A percentile compares a stretch with the other conserved stretches of the same genome.
These are phyloP conservation scores for Cadophora sp. DNA, from an alignment of 2,329 filamentous ascomycete species.

Conservation along the genomic window DNA sequence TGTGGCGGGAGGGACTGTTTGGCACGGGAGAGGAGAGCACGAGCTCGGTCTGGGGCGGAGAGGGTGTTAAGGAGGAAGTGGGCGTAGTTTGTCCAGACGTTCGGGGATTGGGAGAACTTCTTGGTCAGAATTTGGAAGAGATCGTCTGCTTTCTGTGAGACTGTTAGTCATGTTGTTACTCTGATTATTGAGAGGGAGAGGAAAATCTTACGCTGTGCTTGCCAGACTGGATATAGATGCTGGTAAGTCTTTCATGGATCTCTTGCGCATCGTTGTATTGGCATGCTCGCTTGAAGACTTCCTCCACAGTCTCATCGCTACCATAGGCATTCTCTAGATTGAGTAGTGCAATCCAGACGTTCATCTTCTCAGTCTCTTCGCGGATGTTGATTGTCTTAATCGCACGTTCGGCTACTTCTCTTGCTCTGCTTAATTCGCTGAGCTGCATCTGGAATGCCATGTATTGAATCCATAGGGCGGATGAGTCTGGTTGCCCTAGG, in stretches of 20 bases:
- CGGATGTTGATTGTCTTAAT: slow-evolving; percentile 89
- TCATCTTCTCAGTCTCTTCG: slow-evolving; percentile 90
- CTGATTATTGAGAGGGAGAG: not conserved
- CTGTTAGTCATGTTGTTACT: slow-evolving; percentile 34
- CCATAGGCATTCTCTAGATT: slow-evolving; percentile 95
- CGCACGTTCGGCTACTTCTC: slow-evolving; percentile 88
- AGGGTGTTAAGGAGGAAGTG: slow-evolving; percentile 84
- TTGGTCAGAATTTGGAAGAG: slow-evolving; percentile 88
- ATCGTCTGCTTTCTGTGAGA: slow-evolving; percentile 77
- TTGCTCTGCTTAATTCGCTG: slow-evolving; percentile 85
- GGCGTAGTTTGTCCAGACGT: slow-evolving; percentile 94
- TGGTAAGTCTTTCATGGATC: slow-evolving; percentile 86
- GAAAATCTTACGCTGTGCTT: slow-evolving; percentile 74
- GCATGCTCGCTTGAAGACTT: slow-evolving; percentile 89
- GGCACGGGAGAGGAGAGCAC: slow-evolving; percentile 81
- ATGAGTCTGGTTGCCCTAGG: slow-evolving; percentile 91
- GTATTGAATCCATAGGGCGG: slow-evolving; percentile 91
- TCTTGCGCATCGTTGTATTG: slow-evolving; percentile 93
- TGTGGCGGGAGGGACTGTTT: slow-evolving; percentile 78
- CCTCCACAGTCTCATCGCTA: slow-evolving; percentile 80
- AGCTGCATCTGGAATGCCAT: slow-evolving; percentile 99
- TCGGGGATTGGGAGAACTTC: slow-evolving; percentile 81
- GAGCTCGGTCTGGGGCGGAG: slow-evolving; percentile 73
- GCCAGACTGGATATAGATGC: slow-evolving; percentile 92
- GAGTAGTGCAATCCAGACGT: slow-evolving; percentile 92